Base-by-base conservation (phyloP, 2,329 filamentous ascomycete species). In the Rosellinia necatrix region DNA sequence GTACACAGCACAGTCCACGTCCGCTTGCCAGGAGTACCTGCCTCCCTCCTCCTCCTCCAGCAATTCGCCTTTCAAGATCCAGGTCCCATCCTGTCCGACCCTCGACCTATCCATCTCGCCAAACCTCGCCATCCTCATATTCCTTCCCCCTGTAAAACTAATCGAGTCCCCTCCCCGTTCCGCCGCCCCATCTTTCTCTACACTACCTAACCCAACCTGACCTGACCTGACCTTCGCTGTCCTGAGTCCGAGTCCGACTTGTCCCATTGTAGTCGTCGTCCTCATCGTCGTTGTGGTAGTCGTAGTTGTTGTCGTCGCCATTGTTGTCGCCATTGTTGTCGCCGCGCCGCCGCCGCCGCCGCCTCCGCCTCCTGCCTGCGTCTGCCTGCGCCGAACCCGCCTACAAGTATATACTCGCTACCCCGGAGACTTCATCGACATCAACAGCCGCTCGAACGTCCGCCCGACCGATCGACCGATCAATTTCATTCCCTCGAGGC, bases 181-280 rank as follows among this genome's bases (percentile, higher is more conserved):
- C 53, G 56, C 49, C 44, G 56, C 53, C 53, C 53, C 57, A 57
- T 59, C 57, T 53, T 59, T 56, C 46, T 40, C 32, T 47, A 48
- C 51, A 32, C 35, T 49, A 35, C 51, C 42, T 56, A 40, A 30
- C 34, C 27, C 48, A 43, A n/a, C n/a, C n/a, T n/a, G n/a, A n/a
- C n/a, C n/a, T n/a, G n/a, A n/a, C n/a, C n/a, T n/a, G n/a, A n/a
- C n/a, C n/a, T n/a, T n/a, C n/a, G n/a, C n/a, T n/a, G n/a, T n/a
- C 22, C 24, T 25, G n/a, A 27, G 25, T 30, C 47, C 41, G 47
- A 42, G 52, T 47, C 32, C 41, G 50, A 40, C 40, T 50, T 52
- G 44, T 53, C 41, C 22, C 24, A 38, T 52, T 37, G 35, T 25
- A 27, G 46, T 55, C 15, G 44, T 53, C 10, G 21, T 32, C 29